These are phyloP conservation scores for Grosmannia serpens DNA, from an alignment of 2,329 filamentous ascomycete genomes.

Conservation along the genomic window DNA sequence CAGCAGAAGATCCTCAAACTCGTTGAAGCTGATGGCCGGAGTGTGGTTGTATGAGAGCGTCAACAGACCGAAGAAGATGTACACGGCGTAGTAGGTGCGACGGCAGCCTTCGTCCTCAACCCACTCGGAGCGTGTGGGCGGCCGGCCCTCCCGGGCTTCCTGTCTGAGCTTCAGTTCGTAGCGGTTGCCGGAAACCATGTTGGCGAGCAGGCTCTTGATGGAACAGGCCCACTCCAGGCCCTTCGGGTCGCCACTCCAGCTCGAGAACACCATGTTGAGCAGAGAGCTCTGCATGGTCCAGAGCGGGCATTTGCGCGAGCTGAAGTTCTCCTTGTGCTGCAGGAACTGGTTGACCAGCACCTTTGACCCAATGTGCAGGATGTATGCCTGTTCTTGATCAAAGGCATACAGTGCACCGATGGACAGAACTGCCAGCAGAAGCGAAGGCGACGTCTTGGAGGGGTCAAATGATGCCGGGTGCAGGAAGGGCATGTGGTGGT, in stretches of 20 bases:
- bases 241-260: conserved; percentile 97
- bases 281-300: conserved; percentile 98
- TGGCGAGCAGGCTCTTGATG: conserved; percentile 93
- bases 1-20: conserved; percentile 86
- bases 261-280: conserved; percentile 97
- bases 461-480: conserved; percentile 86
- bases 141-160: conserved; percentile 67
- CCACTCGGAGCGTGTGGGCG: conserved; percentile 80
- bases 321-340: conserved; percentile 97
- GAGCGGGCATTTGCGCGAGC: conserved; percentile 89
- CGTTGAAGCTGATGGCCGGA: conserved; percentile 94
- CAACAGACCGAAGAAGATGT: conserved; percentile 94
- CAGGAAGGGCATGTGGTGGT: conserved; percentile 91
- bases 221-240: conserved; percentile 98
- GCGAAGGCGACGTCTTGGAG: conserved; percentile 64
- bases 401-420: conserved; percentile 96
- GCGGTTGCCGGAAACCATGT: conserved; percentile 96
- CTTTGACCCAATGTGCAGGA: conserved; percentile 95
- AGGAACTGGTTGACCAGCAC: conserved; percentile 94
- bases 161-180: conserved; percentile 92
- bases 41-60: conserved; percentile 97
- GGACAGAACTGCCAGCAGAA: conserved; percentile 81
- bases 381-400: conserved; percentile 92
- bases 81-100: conserved; percentile 95
- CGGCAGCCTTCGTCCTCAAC: conserved; percentile 93